Evolutionary conservation across 2,329 filamentous ascomycete species (phyloP), one percentile per base, ranked within the genome.

Genomic region (Clonostachys sp.): DNA sequence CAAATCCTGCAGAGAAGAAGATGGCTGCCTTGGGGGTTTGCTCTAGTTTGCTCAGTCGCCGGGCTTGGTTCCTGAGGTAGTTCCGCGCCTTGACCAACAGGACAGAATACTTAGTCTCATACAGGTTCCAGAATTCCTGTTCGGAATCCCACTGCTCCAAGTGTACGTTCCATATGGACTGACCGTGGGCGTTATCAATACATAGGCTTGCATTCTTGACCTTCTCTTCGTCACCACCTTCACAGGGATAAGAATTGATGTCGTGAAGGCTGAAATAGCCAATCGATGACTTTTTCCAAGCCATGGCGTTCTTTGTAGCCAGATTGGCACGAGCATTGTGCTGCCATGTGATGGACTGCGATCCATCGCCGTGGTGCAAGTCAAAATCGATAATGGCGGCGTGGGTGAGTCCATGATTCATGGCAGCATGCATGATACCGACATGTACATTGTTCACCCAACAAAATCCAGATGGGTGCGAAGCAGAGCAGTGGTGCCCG

Each of bases 361-460:
- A 97, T n/a, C 94, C 94, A 61, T 96, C 91, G 43, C 91, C 91
- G 58, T 96, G 91, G 58, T 96, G 91, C 18, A 96, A 74, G 63
- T 96, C 90, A 61, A 95, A 92, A 61, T 96, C 91, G 53, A 95
- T 83, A 51, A 95, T 97, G 12, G 90, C 94, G 0, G 91, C 92
- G 64, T 99, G 94, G 0, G 92, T 97, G 30, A 97, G 71, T 1
- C 87, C 91, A 60, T 99, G 87, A 38, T 79, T 80, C 52, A 92
- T 81, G 17, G 89, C 85, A 12, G 86, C 92, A 64, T 99, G 89
- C 64, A 95, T 88, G 54, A 99, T 96, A 1, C 92, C 94, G 18
- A 99, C 89, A 61, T 97, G 92, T 1, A 99, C 91, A 61, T 99
- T 99, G 66, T 99, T 99, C 45, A 99, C 72, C 92, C 94, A 99